A percentile compares a stretch with the other conserved stretches of the same genome.
Evolutionary conservation across 2,329 filamentous ascomycete species (phyloP).

Genomic region (Amauroascus verrucosus): DNA sequence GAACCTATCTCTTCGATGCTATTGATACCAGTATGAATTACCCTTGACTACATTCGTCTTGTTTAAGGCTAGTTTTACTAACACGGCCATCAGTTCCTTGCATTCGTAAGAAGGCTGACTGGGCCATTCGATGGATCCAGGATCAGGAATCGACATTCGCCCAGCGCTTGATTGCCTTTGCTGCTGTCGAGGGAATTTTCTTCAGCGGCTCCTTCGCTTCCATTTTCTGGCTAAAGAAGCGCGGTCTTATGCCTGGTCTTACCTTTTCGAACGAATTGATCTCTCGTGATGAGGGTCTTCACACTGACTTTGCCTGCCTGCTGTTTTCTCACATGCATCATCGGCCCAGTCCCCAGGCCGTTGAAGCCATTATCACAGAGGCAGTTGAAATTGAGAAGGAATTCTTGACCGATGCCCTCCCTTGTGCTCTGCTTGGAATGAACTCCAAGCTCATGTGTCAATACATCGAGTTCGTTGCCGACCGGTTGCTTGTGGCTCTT

Average conservation of each 20-base stretch:
- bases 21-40: slow-evolving; percentile 78
- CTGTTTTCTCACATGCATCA: slow-evolving; percentile 95
- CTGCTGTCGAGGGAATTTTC: slow-evolving; percentile 98
- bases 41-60: not conserved
- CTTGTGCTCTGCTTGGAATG: slow-evolving; percentile 90
- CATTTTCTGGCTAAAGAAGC: slow-evolving; percentile 99
- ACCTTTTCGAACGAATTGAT: slow-evolving; percentile 99
- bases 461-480: slow-evolving; percentile 99
- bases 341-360: slow-evolving; percentile 70
- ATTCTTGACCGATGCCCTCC: slow-evolving; percentile 92
- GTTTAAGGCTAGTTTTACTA: slow-evolving; percentile 17
- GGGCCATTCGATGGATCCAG: slow-evolving; percentile 89
- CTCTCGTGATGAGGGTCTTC: slow-evolving; percentile 96
- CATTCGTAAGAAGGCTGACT: slow-evolving; percentile 97
- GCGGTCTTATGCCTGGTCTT: slow-evolving; percentile 93
- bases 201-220: slow-evolving; percentile 97
- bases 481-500: slow-evolving; percentile 82
- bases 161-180: slow-evolving; percentile 90
- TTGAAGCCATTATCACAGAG: slow-evolving; percentile 83
- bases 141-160: slow-evolving; percentile 92
- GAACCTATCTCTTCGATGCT: slow-evolving; percentile 91
- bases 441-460: slow-evolving; percentile 96
- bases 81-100: slow-evolving; percentile 58
- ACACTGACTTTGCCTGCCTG: slow-evolving; percentile 97
- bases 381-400: slow-evolving; percentile 93